Evolutionary conservation across 805 yeast species (phyloP).

Genomic region (Nakazawaea pomicola): DNA sequence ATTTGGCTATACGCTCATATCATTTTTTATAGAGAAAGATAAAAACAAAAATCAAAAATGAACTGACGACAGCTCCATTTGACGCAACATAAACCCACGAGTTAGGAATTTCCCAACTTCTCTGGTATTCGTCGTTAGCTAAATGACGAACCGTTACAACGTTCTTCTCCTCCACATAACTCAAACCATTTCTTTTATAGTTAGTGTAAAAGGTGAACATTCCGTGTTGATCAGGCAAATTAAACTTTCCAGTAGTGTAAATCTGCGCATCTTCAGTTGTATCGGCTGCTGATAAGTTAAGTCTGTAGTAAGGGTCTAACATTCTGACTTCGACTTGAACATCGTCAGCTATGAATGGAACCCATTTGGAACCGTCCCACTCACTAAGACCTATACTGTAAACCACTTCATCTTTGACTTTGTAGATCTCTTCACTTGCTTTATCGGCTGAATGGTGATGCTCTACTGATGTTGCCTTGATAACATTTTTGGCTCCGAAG

Average conservation of each 20-base stretch:
- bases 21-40: constrained; percentile 41
- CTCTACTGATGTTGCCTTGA: constrained; percentile 47
- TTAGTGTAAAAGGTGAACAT: constrained; percentile 82
- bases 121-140: constrained; percentile 91
- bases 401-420: constrained; percentile 66
- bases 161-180: constrained; percentile 58
- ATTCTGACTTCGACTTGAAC: constrained; percentile 80
- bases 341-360: constrained; percentile 56
- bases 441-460: constrained; percentile 47
- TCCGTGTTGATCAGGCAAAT: constrained; percentile 94
- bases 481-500: constrained; percentile 61
- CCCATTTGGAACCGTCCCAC: constrained; percentile 55
- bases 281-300: constrained; percentile 48
- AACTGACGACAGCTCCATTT: constrained; percentile 60
- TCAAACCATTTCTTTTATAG: constrained; percentile 72
- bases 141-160: constrained; percentile 86
- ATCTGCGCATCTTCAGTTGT: constrained; percentile 38
- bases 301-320: constrained; percentile 93
- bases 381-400: constrained; percentile 49
- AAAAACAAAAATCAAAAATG: constrained; percentile 76
- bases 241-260: constrained; percentile 49
- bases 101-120: constrained; percentile 90
- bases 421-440: constrained; percentile 48
- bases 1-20: constrained; percentile 3
- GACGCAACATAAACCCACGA: constrained; percentile 87